Evolutionary conservation across 768 basidiomycete species (phyloP).

Genomic region (Termitomyces heimii): DNA sequence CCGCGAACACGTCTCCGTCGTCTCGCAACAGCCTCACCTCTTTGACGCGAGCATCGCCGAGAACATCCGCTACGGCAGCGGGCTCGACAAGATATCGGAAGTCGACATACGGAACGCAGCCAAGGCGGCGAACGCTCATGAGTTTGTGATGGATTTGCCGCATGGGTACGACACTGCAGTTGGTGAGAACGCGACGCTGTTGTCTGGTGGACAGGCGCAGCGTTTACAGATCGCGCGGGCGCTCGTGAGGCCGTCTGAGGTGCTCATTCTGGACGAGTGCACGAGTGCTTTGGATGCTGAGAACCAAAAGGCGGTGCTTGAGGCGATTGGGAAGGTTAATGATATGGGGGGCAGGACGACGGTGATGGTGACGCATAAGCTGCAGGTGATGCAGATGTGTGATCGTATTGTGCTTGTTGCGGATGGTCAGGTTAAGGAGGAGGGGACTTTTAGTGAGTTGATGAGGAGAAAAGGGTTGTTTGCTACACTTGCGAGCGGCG

Average conservation of each 20-base stretch:
- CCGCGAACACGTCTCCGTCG: slow-evolving; percentile 81
- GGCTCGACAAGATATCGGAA: slow-evolving; percentile 39
- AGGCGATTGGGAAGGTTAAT: slow-evolving; percentile 25
- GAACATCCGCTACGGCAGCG: slow-evolving; percentile 82
- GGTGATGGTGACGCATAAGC: slow-evolving; percentile 90
- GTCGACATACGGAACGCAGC: slow-evolving; percentile 68
- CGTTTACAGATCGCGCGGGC: slow-evolving; percentile 89
- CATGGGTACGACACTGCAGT: slow-evolving; percentile 83
- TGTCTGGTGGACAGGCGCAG: slow-evolving; percentile 95
- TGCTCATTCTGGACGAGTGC: slow-evolving; percentile 91
- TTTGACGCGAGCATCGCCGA: slow-evolving; percentile 85
- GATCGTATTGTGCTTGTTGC: slow-evolving; percentile 81
- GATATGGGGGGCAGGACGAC: slow-evolving; percentile 67
- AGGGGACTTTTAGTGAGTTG: slow-evolving; percentile 71
- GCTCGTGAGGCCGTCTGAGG: slow-evolving; percentile 63
- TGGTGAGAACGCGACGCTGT: slow-evolving; percentile 86
- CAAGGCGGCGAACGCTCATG: slow-evolving; percentile 74
- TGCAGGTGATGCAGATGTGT: slow-evolving; percentile 87
- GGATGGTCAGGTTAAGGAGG: slow-evolving; percentile 72
- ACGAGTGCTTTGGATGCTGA: slow-evolving; percentile 86
- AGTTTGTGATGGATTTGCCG: slow-evolving; percentile 75
- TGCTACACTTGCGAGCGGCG: slow-evolving; percentile 70
- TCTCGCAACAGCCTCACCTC: slow-evolving; percentile 81
- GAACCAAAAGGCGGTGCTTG: slow-evolving; percentile 76
- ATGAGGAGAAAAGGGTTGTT: slow-evolving; percentile 66